These are phyloP conservation scores for Yamadazyma mexicana DNA, from an alignment of 1,139 yeast genomes.

Conservation along the genomic window DNA sequence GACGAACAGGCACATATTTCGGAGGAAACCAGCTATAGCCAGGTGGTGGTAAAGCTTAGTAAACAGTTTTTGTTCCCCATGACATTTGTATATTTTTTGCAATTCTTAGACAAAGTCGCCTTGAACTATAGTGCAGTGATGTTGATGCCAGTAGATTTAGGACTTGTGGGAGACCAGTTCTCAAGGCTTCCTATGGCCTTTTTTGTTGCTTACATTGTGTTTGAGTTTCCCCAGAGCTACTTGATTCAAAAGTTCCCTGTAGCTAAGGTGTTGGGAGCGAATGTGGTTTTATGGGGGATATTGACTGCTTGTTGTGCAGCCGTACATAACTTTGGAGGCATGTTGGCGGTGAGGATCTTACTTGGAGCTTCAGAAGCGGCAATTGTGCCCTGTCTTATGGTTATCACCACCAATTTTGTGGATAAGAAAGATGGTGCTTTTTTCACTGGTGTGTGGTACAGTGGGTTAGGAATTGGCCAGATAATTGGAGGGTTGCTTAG, in stretches of 20 bases:
- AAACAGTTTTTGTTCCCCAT: constrained; percentile 51
- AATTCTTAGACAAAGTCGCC: constrained; percentile 44
- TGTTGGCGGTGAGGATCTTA: constrained; percentile 34
- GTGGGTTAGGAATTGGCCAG: constrained; percentile 40
- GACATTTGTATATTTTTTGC: constrained; percentile 34
- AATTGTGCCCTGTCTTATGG: constrained; percentile 44
- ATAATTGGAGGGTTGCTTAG: constrained; percentile 41
- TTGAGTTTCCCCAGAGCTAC: constrained; percentile 41
- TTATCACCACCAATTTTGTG: constrained; percentile 42
- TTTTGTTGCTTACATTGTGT: constrained; percentile 46
- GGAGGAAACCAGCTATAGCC: constrained; percentile 15
- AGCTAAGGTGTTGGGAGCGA: constrained; percentile 35
- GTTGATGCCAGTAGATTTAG: constrained; percentile 37
- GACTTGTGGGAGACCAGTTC: constrained; percentile 33
- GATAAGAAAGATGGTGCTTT: constrained; percentile 36
- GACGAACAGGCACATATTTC: constrained; percentile 15
- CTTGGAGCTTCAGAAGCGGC: constrained; percentile 42
- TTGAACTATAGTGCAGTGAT: constrained; percentile 49
- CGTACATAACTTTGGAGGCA: constrained; percentile 29
- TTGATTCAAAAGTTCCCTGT: constrained; percentile 38
- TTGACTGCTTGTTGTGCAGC: constrained; percentile 34
- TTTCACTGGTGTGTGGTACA: constrained; percentile 38
- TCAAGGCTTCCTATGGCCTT: constrained; percentile 42
- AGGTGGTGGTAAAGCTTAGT: constrained; percentile 16
- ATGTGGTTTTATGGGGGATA: constrained; percentile 42